A percentile compares a stretch with the other conserved stretches of the same genome.
phyloP scores from a whole-genome alignment of 352 stramenopile species.

The Phytophthora foliorum region DNA sequence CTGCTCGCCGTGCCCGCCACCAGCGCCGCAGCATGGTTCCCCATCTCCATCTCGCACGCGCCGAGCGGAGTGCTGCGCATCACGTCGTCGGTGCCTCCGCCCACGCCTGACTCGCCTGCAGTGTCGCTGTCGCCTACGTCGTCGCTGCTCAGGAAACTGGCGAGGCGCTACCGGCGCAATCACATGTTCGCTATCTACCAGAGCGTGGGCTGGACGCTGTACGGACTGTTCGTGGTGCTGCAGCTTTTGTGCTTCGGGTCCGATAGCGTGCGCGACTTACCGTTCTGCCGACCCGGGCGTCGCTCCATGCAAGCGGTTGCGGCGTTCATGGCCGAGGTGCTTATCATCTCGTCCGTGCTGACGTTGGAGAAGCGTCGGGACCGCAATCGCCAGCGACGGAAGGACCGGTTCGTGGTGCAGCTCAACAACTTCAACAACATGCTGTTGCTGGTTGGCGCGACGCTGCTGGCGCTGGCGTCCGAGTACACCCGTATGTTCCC shows the following conservation, averaged over 20 bases:
- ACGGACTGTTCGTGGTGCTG: constrained; percentile 58
- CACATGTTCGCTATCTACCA: constrained; percentile 80
- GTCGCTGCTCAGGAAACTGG: constrained; percentile 35
- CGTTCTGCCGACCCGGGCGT: constrained; percentile 55
- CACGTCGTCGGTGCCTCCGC: constrained; percentile 34
- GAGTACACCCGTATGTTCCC: constrained; percentile 63
- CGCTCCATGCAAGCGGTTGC: constrained; percentile 65
- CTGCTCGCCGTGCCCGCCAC: constrained; percentile 63
- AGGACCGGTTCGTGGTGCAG: constrained; percentile 70
- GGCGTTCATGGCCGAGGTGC: constrained; percentile 77
- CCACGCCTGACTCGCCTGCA: constrained; percentile 23
- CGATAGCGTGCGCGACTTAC: constrained; percentile 22
- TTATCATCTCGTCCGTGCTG: constrained; percentile 84
- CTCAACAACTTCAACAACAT: constrained; percentile 92
- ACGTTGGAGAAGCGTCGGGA: constrained; percentile 62
- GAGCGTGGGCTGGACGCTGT: constrained; percentile 66
- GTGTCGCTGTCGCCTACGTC: constrained; percentile 34
- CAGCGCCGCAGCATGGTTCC: constrained; percentile 66
- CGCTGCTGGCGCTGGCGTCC: constrained; percentile 66
- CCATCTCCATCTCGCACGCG: constrained; percentile 56
- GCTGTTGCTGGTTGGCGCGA: constrained; percentile 75
- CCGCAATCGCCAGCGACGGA: constrained; percentile 41
- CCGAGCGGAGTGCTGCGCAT: constrained; percentile 41
- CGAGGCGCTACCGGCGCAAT: constrained; percentile 49
- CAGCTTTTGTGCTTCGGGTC: constrained; percentile 48